These are phyloP conservation scores for Ophiostoma tasmaniense DNA, from an alignment of 2,329 filamentous ascomycete genomes.

Conservation along the genomic window DNA sequence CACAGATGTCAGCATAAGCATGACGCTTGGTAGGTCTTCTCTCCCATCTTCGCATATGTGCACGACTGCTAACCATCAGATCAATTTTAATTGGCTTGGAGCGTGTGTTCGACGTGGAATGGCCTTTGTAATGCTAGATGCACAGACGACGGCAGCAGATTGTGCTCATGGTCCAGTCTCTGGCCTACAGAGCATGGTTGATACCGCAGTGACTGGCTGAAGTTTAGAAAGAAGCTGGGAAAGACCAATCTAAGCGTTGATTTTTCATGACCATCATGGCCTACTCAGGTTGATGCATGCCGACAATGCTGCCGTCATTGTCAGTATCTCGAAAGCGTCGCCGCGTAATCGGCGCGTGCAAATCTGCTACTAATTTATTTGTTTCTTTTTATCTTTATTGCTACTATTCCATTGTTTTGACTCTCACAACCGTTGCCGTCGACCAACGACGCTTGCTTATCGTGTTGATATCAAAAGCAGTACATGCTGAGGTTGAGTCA, in stretches of 20 bases:
- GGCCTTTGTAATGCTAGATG: neutral
- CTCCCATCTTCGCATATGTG: neutral
- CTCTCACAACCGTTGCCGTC: neutral
- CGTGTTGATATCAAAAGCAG: too few relatives aligned
- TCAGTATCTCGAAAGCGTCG: neutral
- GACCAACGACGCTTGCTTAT: too few relatives aligned
- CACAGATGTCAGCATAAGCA: slow-evolving; percentile 69
- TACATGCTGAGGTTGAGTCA: too few relatives aligned
- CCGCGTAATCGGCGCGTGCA: neutral
- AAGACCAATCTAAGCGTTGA: neutral
- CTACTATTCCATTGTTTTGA: neutral
- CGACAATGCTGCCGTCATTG: neutral
- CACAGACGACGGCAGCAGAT: neutral
- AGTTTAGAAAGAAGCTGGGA: neutral
- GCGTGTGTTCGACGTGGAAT: neutral
- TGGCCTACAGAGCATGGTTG: neutral
- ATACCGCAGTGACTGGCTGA: too few relatives aligned
- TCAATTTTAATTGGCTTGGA: slow-evolving; percentile 7
- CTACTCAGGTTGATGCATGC: neutral
- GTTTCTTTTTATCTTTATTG: neutral
- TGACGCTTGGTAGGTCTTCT: slow-evolving; percentile 51
- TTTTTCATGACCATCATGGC: neutral
- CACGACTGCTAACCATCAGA: slow-evolving; percentile 11
- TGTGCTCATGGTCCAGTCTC: neutral
- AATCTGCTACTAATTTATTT: neutral